Conservation (phyloP, 768 basidiomycete genomes). For the Boletus speciosus region DNA sequence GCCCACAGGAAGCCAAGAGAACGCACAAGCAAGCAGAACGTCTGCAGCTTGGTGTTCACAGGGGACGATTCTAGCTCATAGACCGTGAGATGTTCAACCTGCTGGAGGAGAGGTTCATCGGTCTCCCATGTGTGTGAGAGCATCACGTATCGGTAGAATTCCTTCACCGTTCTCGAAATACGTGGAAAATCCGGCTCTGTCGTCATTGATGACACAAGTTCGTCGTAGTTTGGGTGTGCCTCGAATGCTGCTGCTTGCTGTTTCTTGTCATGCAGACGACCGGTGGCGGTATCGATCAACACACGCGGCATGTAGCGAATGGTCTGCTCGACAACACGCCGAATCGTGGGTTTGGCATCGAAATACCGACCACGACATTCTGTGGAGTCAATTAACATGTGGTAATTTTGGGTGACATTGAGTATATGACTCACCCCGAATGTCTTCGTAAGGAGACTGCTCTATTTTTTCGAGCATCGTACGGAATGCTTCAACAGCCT, state of each 20-base stretch:
- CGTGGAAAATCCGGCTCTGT: not conserved
- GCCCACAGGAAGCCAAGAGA: slow-evolving; percentile 11
- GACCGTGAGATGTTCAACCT: slow-evolving; percentile 5
- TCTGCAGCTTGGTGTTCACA: slow-evolving; percentile 4
- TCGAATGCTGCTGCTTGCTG: slow-evolving; percentile 10
- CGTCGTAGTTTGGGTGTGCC: not conserved
- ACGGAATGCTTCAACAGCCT: not conserved
- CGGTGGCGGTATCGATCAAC: slow-evolving; percentile 3
- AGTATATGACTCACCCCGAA: not conserved
- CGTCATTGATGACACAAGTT: slow-evolving; percentile 6
- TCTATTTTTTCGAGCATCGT: slow-evolving; percentile 2
- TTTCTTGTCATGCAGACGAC: slow-evolving; percentile 7
- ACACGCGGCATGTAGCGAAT: slow-evolving; percentile 1
- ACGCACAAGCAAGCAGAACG: not conserved
- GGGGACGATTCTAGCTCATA: not conserved
- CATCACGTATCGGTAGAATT: slow-evolving; percentile 11
- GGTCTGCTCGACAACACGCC: not conserved
- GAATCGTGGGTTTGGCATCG: not conserved
- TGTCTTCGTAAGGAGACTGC: not conserved
- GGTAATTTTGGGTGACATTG: not conserved
- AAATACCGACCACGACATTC: slow-evolving; percentile 1
- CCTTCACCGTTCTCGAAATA: slow-evolving; percentile 2
- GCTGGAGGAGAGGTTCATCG: slow-evolving; percentile 2
- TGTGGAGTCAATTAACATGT: not conserved
- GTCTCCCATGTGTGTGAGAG: slow-evolving; percentile 10